phyloP scores from a whole-genome alignment of 257 asterid genomes.

The Euphrasia confusa region DNA sequence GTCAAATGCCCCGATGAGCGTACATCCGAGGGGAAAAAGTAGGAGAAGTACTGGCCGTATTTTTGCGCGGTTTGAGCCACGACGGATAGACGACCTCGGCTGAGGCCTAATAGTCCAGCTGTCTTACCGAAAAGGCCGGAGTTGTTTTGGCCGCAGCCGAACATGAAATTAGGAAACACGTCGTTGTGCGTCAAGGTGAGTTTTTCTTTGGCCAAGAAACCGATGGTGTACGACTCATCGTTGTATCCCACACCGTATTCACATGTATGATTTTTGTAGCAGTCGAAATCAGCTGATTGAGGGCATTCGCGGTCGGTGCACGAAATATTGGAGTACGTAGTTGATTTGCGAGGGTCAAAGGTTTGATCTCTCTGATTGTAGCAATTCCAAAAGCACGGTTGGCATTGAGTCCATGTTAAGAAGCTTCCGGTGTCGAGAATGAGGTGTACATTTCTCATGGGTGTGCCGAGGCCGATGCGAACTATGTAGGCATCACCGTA shows the following conservation, averaged over 20 bases:
- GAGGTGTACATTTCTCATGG: constrained; percentile 34
- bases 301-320: constrained; percentile 40
- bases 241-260: background rate
- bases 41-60: constrained; percentile 41
- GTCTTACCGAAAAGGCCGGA: constrained; percentile 40
- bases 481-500: constrained; percentile 33
- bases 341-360: constrained; percentile 45
- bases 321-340: constrained; percentile 48
- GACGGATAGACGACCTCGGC: constrained; percentile 36
- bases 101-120: constrained; percentile 57
- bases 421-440: constrained; percentile 76
- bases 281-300: background rate
- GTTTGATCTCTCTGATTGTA: constrained; percentile 54
- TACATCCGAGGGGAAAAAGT: too few relatives aligned
- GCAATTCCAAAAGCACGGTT: constrained; percentile 48
- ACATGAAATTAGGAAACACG: background rate
- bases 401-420: constrained; percentile 81
- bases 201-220: too few relatives aligned
- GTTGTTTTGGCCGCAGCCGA: constrained; percentile 58
- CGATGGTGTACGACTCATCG: constrained; percentile 19
- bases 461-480: constrained; percentile 57
- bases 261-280: background rate
- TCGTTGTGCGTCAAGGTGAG: too few relatives aligned
- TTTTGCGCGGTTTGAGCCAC: constrained; percentile 43
- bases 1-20: too few relatives aligned